Conservation (phyloP, 2,329 filamentous ascomycete species). For the Lecanoromycetidae sp. region DNA sequence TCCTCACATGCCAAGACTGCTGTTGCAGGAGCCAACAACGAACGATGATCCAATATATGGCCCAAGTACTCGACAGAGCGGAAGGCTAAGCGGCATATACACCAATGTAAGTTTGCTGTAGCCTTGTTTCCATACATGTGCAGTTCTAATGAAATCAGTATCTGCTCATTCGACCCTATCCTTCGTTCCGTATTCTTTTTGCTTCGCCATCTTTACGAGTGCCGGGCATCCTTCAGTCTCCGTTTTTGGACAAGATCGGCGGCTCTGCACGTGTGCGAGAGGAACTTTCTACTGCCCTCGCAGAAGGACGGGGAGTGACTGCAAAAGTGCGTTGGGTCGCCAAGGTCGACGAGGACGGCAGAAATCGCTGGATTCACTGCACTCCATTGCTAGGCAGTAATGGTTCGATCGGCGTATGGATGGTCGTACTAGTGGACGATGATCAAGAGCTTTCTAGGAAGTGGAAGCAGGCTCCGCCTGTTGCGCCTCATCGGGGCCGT, state of each 20-base stretch:
- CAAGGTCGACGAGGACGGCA: conserved; percentile 42
- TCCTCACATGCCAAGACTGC: conserved; percentile 32
- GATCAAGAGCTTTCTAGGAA: conserved; percentile 21
- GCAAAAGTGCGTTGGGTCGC: conserved; percentile 62
- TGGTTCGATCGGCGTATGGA: conserved; percentile 62
- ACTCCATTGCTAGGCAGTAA: conserved; percentile 58
- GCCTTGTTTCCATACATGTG: neutral
- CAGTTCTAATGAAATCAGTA: conserved; percentile 23
- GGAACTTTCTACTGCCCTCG: conserved; percentile 48
- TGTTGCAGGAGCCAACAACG: conserved; percentile 37
- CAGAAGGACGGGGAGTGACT: conserved; percentile 57
- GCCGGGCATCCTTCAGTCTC: conserved; percentile 54
- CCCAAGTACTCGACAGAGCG: conserved; percentile 25
- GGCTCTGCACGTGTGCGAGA: conserved; percentile 41
- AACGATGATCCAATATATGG: conserved; percentile 18
- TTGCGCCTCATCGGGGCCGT: conserved; percentile 16
- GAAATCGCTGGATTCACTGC: conserved; percentile 63
- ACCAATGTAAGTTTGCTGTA: conserved; percentile 38
- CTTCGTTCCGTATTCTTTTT: conserved; percentile 55
- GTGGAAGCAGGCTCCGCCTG: conserved; percentile 19
- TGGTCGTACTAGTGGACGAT: conserved; percentile 60
- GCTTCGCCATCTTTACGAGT: conserved; percentile 56
- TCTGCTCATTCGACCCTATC: conserved; percentile 44
- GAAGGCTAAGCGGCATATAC: conserved; percentile 42
- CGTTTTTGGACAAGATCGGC: conserved; percentile 33